These are phyloP conservation scores for Wickerhamiella sergipiensis DNA, from an alignment of 805 yeast genomes.

Conservation along the genomic window DNA sequence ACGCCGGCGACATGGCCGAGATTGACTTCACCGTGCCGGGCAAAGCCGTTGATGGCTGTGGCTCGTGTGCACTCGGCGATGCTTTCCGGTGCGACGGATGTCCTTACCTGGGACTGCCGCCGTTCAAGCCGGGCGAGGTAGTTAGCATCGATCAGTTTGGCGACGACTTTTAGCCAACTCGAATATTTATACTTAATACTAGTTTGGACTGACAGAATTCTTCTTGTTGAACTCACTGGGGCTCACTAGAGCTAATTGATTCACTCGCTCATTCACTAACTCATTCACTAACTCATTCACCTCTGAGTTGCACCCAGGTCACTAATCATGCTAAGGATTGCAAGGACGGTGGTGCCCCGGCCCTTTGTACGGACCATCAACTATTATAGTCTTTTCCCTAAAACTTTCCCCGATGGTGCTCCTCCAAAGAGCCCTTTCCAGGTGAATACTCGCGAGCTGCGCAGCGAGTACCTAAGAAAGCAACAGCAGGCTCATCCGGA, in stretches of 20 bases:
- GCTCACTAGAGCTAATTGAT: too few relatives aligned
- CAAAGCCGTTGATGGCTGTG: constrained; percentile 87
- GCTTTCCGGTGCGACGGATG: constrained; percentile 98
- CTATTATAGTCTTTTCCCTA: constrained; percentile 60
- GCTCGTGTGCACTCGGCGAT: constrained; percentile 93
- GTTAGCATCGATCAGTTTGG: constrained; percentile 46
- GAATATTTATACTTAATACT: not conserved
- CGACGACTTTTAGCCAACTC: constrained; percentile 15
- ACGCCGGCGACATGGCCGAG: constrained; percentile 65
- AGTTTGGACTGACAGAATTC: not conserved
- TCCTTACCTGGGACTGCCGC: constrained; percentile 93
- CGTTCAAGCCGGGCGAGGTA: constrained; percentile 94
- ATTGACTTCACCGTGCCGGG: constrained; percentile 95
- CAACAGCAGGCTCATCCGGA: constrained; percentile 83
- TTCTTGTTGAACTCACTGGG: too few relatives aligned
- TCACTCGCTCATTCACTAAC: too few relatives aligned
- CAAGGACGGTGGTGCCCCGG: not conserved
- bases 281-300: too few relatives aligned
- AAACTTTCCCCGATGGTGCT: constrained; percentile 51
- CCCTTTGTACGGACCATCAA: not conserved
- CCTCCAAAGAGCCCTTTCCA: constrained; percentile 50
- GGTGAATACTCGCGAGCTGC: constrained; percentile 40
- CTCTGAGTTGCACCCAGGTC: too few relatives aligned
- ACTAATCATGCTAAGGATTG: not conserved
- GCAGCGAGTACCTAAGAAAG: constrained; percentile 60